Evolutionary conservation across 2,329 filamentous ascomycete species (phyloP).

Genomic region (Myriosclerotinia scirpicola): DNA sequence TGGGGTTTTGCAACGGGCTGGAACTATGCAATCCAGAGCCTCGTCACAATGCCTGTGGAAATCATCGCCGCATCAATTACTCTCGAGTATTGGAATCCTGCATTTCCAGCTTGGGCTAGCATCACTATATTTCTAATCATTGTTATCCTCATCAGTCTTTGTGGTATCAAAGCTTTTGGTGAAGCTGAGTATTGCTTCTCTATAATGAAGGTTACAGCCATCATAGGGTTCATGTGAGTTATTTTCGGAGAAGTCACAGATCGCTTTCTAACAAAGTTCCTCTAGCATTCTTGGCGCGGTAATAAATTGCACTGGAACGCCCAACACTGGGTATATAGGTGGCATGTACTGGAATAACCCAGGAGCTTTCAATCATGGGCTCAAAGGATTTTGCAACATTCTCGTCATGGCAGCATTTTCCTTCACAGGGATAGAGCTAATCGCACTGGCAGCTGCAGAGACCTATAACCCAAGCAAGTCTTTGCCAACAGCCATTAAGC

Average conservation of each 20-base stretch:
- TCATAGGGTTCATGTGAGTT: slow-evolving; percentile 83
- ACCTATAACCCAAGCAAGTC: slow-evolving; percentile 78
- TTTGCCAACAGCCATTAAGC: slow-evolving; percentile 83
- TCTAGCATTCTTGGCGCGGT: slow-evolving; percentile 79
- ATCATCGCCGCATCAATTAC: slow-evolving; percentile 85
- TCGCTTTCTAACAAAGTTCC: slow-evolving; percentile 26
- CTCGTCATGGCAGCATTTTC: slow-evolving; percentile 76
- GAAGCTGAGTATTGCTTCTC: slow-evolving; percentile 89
- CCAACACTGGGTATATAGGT: slow-evolving; percentile 75
- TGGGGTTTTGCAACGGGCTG: slow-evolving; percentile 95
- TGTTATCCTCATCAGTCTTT: slow-evolving; percentile 81
- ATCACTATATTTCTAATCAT: slow-evolving; percentile 76
- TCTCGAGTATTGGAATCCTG: slow-evolving; percentile 77
- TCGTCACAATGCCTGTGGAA: slow-evolving; percentile 78
- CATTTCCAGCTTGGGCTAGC: slow-evolving; percentile 74
- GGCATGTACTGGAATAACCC: slow-evolving; percentile 74
- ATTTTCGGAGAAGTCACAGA: not conserved
- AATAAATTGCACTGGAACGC: slow-evolving; percentile 79
- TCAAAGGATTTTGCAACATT: slow-evolving; percentile 76
- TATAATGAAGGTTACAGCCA: slow-evolving; percentile 80
- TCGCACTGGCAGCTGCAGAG: slow-evolving; percentile 75
- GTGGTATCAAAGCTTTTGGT: slow-evolving; percentile 83
- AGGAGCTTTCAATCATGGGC: slow-evolving; percentile 78
- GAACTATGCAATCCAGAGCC: slow-evolving; percentile 91
- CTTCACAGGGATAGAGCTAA: slow-evolving; percentile 75